phyloP scores from a whole-genome alignment of 805 yeast species.

The Pichia heedii region DNA sequence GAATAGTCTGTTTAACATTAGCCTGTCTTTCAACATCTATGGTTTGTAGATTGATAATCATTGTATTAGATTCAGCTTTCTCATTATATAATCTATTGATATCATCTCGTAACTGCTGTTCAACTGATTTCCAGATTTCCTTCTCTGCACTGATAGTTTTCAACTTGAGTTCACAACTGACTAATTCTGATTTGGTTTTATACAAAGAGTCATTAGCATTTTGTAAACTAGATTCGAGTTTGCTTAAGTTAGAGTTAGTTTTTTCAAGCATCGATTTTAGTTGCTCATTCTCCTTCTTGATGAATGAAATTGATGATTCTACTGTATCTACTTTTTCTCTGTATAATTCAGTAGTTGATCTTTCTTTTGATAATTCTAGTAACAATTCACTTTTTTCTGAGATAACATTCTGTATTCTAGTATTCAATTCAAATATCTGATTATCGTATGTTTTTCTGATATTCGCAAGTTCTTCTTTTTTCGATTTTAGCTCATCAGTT shows the following conservation, averaged over 20 bases:
- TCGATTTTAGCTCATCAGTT: slow-evolving; percentile 24
- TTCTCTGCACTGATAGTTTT: slow-evolving; percentile 48
- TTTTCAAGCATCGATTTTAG: slow-evolving; percentile 30
- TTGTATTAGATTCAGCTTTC: slow-evolving; percentile 45
- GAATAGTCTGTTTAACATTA: slow-evolving; percentile 39
- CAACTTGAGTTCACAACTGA: slow-evolving; percentile 36
- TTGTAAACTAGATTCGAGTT: slow-evolving; percentile 42
- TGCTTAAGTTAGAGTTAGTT: slow-evolving; percentile 34
- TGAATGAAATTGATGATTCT: slow-evolving; percentile 30
- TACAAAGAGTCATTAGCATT: slow-evolving; percentile 46
- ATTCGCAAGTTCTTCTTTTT: slow-evolving; percentile 32
- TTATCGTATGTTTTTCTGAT: slow-evolving; percentile 32
- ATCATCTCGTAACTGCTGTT: slow-evolving; percentile 43
- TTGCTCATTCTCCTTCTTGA: slow-evolving; percentile 38
- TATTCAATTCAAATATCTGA: slow-evolving; percentile 41
- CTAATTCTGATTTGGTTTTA: slow-evolving; percentile 38
- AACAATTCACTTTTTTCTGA: slow-evolving; percentile 38
- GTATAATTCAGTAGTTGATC: slow-evolving; percentile 44
- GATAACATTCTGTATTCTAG: slow-evolving; percentile 32
- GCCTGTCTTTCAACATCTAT: slow-evolving; percentile 53
- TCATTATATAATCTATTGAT: slow-evolving; percentile 47
- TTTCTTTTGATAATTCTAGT: slow-evolving; percentile 43
- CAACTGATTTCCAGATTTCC: slow-evolving; percentile 38
- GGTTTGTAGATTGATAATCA: slow-evolving; percentile 52
- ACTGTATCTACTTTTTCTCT: slow-evolving; percentile 41